Percentiles rank a stretch among this genome's conserved stretches.
Conservation (phyloP, 169 alveolate genomes). For the Eimeria falciformis region DNA sequence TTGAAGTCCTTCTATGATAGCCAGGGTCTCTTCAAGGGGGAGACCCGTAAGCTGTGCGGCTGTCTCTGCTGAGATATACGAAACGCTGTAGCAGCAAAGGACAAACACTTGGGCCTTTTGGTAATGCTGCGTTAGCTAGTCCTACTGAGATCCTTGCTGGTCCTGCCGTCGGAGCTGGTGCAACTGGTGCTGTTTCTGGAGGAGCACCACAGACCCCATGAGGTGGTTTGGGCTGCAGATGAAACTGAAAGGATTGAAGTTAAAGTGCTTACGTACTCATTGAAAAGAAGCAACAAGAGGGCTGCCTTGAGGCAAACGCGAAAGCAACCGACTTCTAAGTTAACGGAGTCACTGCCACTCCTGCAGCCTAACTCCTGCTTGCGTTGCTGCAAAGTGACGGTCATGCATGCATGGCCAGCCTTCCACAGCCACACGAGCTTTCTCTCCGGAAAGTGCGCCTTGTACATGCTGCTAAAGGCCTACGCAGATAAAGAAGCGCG, state of each 20-base stretch:
- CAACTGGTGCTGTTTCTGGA: no score
- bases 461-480: slow-evolving; percentile 66
- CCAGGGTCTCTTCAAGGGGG: slow-evolving; percentile 5
- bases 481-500: background rate
- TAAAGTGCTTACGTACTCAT: slow-evolving; percentile 17
- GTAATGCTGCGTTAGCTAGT: no score
- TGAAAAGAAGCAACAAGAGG: slow-evolving; percentile 54
- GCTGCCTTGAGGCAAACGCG: slow-evolving; percentile 56
- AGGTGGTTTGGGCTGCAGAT: no score
- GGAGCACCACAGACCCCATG: no score
- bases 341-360: background rate
- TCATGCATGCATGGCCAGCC: slow-evolving; percentile 64
- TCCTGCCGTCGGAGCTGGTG: no score
- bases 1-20: slow-evolving; percentile 53
- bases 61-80: slow-evolving; percentile 52
- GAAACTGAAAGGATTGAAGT: no score
- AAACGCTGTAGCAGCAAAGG: slow-evolving; percentile 9
- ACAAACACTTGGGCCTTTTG: background rate
- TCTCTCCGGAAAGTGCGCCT: slow-evolving; percentile 58
- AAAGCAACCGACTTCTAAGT: background rate
- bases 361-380: background rate
- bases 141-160: no score
- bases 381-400: slow-evolving; percentile 7
- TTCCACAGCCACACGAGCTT: slow-evolving; percentile 61
- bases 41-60: slow-evolving; percentile 33